phyloP scores from a whole-genome alignment of 805 yeast species.

The Saccharomyces kudriavzevii region DNA sequence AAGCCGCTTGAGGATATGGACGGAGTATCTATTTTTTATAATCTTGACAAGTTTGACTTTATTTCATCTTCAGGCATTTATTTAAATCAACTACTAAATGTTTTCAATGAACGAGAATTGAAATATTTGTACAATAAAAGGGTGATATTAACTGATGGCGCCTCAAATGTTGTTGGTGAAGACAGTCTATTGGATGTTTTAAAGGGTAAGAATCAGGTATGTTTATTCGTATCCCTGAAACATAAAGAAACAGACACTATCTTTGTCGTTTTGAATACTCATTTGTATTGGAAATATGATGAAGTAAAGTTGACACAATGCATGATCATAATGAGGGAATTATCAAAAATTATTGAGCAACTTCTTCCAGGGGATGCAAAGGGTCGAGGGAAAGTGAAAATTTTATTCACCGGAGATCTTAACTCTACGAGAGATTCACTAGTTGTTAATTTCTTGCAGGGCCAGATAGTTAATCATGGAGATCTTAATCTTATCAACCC shows the following conservation, averaged over 20 bases:
- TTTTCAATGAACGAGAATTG: slow-evolving; percentile 23
- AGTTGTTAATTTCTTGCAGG: slow-evolving; percentile 39
- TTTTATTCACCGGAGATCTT: slow-evolving; percentile 49
- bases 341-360: slow-evolving; percentile 20
- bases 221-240: slow-evolving; percentile 39
- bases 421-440: slow-evolving; percentile 45
- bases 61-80: slow-evolving; percentile 30
- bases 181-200: slow-evolving; percentile 30
- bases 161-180: slow-evolving; percentile 22
- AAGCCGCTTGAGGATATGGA: slow-evolving; percentile 42
- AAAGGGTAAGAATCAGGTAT: slow-evolving; percentile 47
- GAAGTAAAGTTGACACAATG: slow-evolving; percentile 51
- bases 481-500: slow-evolving; percentile 27
- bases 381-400: slow-evolving; percentile 25
- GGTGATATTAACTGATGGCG: slow-evolving; percentile 26
- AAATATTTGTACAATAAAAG: slow-evolving; percentile 18
- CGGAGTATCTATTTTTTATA: slow-evolving; percentile 51
- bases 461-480: slow-evolving; percentile 25
- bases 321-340: slow-evolving; percentile 35
- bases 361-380: slow-evolving; percentile 18
- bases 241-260: slow-evolving; percentile 36
- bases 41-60: slow-evolving; percentile 39
- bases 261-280: slow-evolving; percentile 49
- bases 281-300: slow-evolving; percentile 51
- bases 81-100: slow-evolving; percentile 27